Evolutionary conservation across 371 early-diverging fungal species (phyloP).

Genomic region (Globomyces sp.): DNA sequence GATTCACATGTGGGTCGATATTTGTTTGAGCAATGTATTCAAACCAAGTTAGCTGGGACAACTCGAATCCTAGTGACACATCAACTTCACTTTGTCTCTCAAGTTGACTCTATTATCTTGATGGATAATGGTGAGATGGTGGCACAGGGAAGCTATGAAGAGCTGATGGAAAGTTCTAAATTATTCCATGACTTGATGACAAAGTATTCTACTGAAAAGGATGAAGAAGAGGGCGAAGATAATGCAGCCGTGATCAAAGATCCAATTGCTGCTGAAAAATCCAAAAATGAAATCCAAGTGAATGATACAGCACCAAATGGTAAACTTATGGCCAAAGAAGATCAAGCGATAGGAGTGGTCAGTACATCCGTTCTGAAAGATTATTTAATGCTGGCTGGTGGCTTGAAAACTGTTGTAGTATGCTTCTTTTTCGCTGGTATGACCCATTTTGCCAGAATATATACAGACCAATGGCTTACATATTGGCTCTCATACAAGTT

Average conservation of each 20-base stretch:
- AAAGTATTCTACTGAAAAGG: slow-evolving; percentile 9
- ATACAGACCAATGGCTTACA: slow-evolving; percentile 27
- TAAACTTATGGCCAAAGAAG: slow-evolving; percentile 14
- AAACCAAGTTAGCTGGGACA: slow-evolving; percentile 13
- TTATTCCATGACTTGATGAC: slow-evolving; percentile 25
- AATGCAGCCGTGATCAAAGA: background rate
- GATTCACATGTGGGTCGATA: slow-evolving; percentile 23
- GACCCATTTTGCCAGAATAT: slow-evolving; percentile 22
- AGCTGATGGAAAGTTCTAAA: slow-evolving; percentile 26
- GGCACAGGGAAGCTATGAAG: slow-evolving; percentile 35
- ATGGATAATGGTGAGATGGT: slow-evolving; percentile 34
- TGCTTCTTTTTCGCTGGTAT: background rate
- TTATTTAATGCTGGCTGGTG: slow-evolving; percentile 4
- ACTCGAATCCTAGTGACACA: slow-evolving; percentile 77
- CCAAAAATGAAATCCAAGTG: background rate
- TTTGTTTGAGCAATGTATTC: slow-evolving; percentile 39
- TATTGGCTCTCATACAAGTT: slow-evolving; percentile 10
- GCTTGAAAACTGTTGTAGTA: background rate
- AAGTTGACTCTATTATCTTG: slow-evolving; percentile 35
- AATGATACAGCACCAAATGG: background rate
- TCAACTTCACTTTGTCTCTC: slow-evolving; percentile 19
- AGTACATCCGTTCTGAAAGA: background rate
- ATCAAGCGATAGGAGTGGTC: background rate
- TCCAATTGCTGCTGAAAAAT: background rate
- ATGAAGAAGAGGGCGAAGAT: slow-evolving; percentile 15